Base-by-base conservation (phyloP, 768 basidiomycete genomes). In the Tylopilus balloui region DNA sequence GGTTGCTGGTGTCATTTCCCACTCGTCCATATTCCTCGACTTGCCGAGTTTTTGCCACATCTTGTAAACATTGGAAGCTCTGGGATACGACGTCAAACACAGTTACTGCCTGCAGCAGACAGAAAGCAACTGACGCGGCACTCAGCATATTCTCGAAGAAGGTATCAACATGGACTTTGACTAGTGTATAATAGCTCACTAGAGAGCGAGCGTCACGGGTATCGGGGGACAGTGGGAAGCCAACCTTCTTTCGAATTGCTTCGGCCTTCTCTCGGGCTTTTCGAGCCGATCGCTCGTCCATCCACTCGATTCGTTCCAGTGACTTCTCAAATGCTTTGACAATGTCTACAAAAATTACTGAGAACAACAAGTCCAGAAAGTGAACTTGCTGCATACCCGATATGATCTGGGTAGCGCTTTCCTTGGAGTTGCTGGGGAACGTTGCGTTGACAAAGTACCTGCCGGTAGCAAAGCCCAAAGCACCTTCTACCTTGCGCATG, bases 391-490 rank as follows among this genome's bases (percentile, higher is more conserved):
- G 48, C 70, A 49, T 52, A 88, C 91, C 79, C 40, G 75, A 79
- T 61, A 99, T 97, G 53, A 97, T 79, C 51, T 80, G 80, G 38
- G 87, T 88, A 12, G 84, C 91, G 62, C 88, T 88, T 57, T 77
- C 77, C 65, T 80, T 88, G 20, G 89, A 90, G 43, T 88, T 76
- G 17, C 86, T 83, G 10, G 77, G 79, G 60, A 94, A 94, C 0
- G 86, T 86, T 64, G 83, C 78, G 44, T 89, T 80, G 44, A 94
- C 92, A 62, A 93, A 98, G 66, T 86, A 90, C 54, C 89, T 77
- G 2, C 95, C 94, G 25, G 86, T 79, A 6, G 92, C 86, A 65
- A 90, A 94, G n/a, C 95, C 95, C 48, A 95, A 75, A 2, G 78
- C 78, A 34, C 70, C 62, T 57, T 92, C 87, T 1, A 93, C 82